Evolutionary conservation across 2,329 filamentous ascomycete species (phyloP).

Genomic region (Incumbomyces lentus): DNA sequence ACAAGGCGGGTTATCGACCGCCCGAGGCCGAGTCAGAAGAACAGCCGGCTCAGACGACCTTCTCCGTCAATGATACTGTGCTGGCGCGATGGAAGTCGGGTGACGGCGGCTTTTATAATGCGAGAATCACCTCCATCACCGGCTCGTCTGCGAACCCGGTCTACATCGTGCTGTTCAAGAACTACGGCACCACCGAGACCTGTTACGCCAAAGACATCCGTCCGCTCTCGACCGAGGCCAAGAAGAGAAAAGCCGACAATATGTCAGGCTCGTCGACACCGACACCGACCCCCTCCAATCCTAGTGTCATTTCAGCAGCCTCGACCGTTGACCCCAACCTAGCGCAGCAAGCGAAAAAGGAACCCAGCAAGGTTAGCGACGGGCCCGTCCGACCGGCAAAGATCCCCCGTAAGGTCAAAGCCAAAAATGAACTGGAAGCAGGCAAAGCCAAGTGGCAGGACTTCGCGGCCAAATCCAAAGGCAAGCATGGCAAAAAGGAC

Average conservation of each 20-base stretch:
- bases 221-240: slow-evolving; percentile 60
- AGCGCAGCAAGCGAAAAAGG: slow-evolving; percentile 53
- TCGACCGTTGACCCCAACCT: slow-evolving; percentile 57
- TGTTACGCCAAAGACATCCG: slow-evolving; percentile 73
- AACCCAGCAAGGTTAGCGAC: slow-evolving; percentile 53
- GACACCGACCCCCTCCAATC: slow-evolving; percentile 32
- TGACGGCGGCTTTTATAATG: slow-evolving; percentile 83
- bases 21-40: slow-evolving; percentile 42
- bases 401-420: slow-evolving; percentile 68
- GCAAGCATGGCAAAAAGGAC: slow-evolving; percentile 67
- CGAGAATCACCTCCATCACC: slow-evolving; percentile 85
- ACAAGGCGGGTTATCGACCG: slow-evolving; percentile 49
- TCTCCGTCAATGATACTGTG: slow-evolving; percentile 80
- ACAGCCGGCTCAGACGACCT: slow-evolving; percentile 40
- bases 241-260: slow-evolving; percentile 77
- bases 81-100: slow-evolving; percentile 84
- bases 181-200: slow-evolving; percentile 70
- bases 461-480: slow-evolving; percentile 64
- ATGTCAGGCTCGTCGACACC: slow-evolving; percentile 45
- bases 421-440: slow-evolving; percentile 81
- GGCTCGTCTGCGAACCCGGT: slow-evolving; percentile 84
- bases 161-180: slow-evolving; percentile 92
- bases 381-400: slow-evolving; percentile 52
- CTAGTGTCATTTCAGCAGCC: slow-evolving; percentile 54
- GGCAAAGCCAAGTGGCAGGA: slow-evolving; percentile 93